Percentiles rank a stretch among this genome's conserved stretches.
Evolutionary conservation across 768 basidiomycete genomes (phyloP).

Genomic region (Panaeolus papilionaceus): DNA sequence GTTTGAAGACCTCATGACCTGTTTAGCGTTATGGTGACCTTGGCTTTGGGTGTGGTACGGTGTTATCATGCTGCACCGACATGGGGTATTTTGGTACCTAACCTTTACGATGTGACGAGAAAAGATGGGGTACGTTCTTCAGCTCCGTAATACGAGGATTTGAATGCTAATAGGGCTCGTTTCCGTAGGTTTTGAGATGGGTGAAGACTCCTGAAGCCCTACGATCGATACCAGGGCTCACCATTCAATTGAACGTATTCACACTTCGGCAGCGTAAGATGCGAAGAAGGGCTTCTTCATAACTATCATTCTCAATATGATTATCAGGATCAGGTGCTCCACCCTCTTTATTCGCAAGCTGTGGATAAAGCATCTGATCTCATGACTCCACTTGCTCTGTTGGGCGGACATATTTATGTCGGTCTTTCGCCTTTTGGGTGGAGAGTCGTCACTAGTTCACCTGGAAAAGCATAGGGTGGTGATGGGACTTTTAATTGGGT

Average conservation of each 20-base stretch:
- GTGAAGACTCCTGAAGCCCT: background rate
- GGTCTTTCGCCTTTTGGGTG: background rate
- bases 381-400: background rate
- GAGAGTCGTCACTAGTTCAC: no score
- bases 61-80: background rate
- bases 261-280: background rate
- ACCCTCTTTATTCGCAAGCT: background rate
- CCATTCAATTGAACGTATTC: background rate
- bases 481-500: background rate
- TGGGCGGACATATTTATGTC: background rate
- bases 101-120: background rate
- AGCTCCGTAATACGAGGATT: background rate
- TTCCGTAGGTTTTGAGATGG: background rate
- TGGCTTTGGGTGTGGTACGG: background rate
- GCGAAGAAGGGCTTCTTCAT: background rate
- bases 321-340: conserved; percentile 6
- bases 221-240: no score
- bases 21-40: background rate
- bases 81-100: background rate
- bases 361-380: background rate
- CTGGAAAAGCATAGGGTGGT: background rate
- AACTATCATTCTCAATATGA: background rate
- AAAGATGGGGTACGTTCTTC: background rate
- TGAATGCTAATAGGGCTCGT: background rate
- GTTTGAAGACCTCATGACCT: background rate